These are phyloP conservation scores for Serendipita vermifera DNA, from an alignment of 768 basidiomycete genomes.

Conservation along the genomic window DNA sequence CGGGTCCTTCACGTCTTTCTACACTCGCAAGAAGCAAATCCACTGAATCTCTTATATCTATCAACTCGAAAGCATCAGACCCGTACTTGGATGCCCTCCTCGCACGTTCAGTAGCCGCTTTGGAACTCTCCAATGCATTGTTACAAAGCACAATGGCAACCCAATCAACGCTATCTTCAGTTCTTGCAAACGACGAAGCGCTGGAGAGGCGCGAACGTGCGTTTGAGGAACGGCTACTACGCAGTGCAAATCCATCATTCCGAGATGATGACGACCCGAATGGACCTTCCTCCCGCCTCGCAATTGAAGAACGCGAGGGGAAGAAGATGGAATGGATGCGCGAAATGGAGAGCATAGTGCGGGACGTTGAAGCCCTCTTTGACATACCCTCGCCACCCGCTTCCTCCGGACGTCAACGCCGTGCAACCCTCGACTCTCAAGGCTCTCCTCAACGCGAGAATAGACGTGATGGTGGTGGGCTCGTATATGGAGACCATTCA, in stretches of 20 bases:
- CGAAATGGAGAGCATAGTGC: constrained; percentile 1
- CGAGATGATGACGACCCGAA: too few relatives aligned
- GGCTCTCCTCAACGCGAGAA: neutral
- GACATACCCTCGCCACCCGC: too few relatives aligned
- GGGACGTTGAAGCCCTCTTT: constrained; percentile 11
- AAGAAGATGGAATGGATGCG: constrained; percentile 7
- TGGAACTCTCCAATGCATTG: constrained; percentile 74
- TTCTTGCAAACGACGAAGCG: constrained; percentile 28
- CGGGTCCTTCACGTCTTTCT: neutral
- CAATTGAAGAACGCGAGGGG: neutral
- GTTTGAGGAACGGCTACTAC: constrained; percentile 2
- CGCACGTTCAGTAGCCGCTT: constrained; percentile 68
- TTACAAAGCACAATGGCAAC: constrained; percentile 65
- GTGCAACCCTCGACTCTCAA: neutral
- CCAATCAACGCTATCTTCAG: constrained; percentile 39
- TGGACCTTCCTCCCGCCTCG: too few relatives aligned
- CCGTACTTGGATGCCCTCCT: constrained; percentile 46
- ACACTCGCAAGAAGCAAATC: neutral
- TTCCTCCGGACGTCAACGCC: neutral
- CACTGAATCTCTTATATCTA: neutral
- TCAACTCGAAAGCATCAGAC: constrained; percentile 22
- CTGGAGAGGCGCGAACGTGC: neutral
- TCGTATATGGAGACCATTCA: constrained; percentile 40
- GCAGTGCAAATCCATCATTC: neutral
- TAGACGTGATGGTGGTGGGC: constrained; percentile 14